Conservation (phyloP, 257 asterid genomes). For the Capsicum pubescens region DNA sequence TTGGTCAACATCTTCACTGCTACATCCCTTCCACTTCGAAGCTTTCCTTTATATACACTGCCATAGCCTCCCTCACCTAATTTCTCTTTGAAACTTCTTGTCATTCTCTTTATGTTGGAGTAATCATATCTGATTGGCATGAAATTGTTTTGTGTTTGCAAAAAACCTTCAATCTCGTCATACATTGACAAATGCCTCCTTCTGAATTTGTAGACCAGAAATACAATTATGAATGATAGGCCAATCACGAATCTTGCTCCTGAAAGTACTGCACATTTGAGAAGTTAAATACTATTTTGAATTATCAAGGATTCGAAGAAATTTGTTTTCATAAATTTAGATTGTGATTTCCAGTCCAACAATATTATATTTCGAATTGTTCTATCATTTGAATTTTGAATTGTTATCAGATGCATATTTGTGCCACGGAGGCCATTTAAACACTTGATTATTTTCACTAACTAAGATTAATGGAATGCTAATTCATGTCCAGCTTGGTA, state of each 20-base stretch:
- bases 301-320: too few species aligned
- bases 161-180: conserved; percentile 35
- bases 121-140: conserved; percentile 54
- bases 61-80: conserved; percentile 58
- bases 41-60: conserved; percentile 56
- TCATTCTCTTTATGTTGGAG: conserved; percentile 58
- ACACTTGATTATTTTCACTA: too few species aligned
- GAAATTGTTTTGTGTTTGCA: conserved; percentile 35
- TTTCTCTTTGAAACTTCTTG: conserved; percentile 49
- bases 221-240: conserved; percentile 25
- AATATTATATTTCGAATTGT: too few species aligned
- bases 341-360: too few species aligned
- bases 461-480: too few species aligned
- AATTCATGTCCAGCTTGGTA: too few species aligned
- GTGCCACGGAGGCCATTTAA: too few species aligned
- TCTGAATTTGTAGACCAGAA: conserved; percentile 32
- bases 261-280: too few species aligned
- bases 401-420: too few species aligned
- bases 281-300: too few species aligned
- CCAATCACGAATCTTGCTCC: conserved; percentile 29
- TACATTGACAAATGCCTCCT: conserved; percentile 38
- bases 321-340: too few species aligned
- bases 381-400: too few species aligned
- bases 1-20: conserved; percentile 58
- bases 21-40: conserved; percentile 48